phyloP scores from a whole-genome alignment of 1,139 yeast genomes.

The Wickerhamomyces sp. region DNA sequence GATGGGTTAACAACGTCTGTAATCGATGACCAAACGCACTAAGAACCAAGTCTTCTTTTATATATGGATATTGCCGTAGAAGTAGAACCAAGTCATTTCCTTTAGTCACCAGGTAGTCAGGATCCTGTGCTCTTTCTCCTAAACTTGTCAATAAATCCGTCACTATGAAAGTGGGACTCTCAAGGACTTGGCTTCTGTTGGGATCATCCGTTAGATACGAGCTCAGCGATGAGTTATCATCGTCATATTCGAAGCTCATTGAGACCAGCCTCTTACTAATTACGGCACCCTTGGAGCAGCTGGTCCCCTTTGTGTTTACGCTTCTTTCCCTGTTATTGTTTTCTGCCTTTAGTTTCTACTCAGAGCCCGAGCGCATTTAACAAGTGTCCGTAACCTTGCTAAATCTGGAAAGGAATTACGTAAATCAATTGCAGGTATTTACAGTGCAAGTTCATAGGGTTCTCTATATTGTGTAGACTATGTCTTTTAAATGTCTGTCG shows the following conservation, averaged over 20 bases:
- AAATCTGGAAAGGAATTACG: too few species aligned
- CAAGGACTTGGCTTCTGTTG: conserved; percentile 9
- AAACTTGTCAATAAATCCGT: conserved; percentile 26
- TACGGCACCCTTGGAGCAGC: too few species aligned
- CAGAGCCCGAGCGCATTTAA: too few species aligned
- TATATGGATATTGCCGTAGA: conserved; percentile 41
- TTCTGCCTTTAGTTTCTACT: too few species aligned
- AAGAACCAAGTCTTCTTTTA: conserved; percentile 62
- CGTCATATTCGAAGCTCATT: neutral
- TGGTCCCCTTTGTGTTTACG: too few species aligned
- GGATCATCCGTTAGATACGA: neutral
- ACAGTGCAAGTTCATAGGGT: too few species aligned
- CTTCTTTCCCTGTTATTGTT: too few species aligned
- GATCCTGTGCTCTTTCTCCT: conserved; percentile 22
- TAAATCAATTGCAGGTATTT: too few species aligned
- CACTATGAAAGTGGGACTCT: conserved; percentile 44
- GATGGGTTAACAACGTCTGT: conserved; percentile 54
- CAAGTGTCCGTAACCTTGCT: too few species aligned
- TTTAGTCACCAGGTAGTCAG: conserved; percentile 22
- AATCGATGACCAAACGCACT: conserved; percentile 57
- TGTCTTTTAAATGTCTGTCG: neutral
- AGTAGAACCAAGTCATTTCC: conserved; percentile 23
- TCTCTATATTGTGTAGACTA: too few species aligned
- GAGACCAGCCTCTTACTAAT: too few species aligned
- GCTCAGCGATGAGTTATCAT: neutral